Evolutionary conservation across 768 basidiomycete genomes (phyloP), one percentile per base, ranked within the genome.

Genomic region (Rhizopogon rudus): DNA sequence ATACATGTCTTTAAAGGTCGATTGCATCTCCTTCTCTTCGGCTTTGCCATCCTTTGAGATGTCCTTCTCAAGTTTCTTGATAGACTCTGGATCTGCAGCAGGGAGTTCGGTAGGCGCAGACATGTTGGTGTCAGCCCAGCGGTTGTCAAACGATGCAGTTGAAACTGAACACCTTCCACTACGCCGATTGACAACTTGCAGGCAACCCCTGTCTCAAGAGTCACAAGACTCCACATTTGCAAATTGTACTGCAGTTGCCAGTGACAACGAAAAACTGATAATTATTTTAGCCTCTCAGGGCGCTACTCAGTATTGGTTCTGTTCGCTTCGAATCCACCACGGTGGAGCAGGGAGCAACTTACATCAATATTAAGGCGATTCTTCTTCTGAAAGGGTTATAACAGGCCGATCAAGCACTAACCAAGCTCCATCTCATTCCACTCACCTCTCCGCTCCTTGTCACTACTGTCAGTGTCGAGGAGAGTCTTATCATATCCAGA

Each of bases 1-100:
- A 17, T 70, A 67, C 33, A 87, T 70, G 48, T 83, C 80, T 62
- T 81, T 83, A 57, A 83, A 57, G 35, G 80, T 75, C 44, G 77
- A 74, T 64, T 82, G 75, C 60, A 87, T 65, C 33, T 67, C 68
- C 45, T 69, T 74, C 52, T 80, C 73, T 63, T 84, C 83, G 25
- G 73, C 69, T 60, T 78, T 80, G 16, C 78, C 77, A 59, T 86
- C 84, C 51, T 73, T 74, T 4, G 70, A 60, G 37, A 82, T 66
- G 16, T 68, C 66, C 53, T 76, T 79, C 63, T 83, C 80, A 46
- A 74, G 54, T 61, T 73, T 67, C 61, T 73, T 75, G 42, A 73
- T 46, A 7, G 70, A 63, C 55, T 62, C 63, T 51, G 58, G 63
- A 59, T 62, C 66, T 58, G 61, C 66, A 28, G 52, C 5, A 45